These are phyloP conservation scores for Pleurotus platypus DNA, from an alignment of 768 basidiomycete species.

Conservation along the genomic window DNA sequence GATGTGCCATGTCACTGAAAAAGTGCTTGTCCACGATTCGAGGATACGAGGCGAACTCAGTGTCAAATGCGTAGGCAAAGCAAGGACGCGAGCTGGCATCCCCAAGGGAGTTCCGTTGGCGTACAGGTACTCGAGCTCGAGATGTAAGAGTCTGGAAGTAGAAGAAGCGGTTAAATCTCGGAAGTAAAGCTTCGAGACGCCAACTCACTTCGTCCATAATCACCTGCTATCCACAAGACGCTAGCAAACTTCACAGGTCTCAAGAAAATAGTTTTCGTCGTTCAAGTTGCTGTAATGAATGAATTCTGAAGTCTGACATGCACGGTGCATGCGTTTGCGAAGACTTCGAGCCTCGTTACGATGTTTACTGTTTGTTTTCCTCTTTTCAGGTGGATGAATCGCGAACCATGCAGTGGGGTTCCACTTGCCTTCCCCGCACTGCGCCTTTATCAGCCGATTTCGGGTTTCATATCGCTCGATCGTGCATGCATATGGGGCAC, in stretches of 20 bases:
- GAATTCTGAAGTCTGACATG: background rate
- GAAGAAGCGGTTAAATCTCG: background rate
- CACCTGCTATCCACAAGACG: background rate
- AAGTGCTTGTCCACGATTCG: background rate
- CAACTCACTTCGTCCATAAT: background rate
- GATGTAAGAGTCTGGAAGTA: background rate
- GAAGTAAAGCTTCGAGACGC: background rate
- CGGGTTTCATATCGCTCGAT: background rate
- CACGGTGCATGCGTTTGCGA: background rate
- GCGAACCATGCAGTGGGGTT: constrained; percentile 2
- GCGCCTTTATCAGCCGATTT: background rate
- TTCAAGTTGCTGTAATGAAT: background rate
- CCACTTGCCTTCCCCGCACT: constrained; percentile 6
- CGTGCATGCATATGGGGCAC: background rate
- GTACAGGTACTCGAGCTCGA: background rate
- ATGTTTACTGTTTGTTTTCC: background rate
- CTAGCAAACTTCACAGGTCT: background rate
- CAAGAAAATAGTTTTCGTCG: background rate
- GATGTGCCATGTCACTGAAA: background rate
- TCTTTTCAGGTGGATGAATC: background rate
- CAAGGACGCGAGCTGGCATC: background rate
- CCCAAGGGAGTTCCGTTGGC: background rate
- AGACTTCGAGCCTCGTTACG: background rate
- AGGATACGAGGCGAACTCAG: background rate
- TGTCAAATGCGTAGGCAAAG: background rate